Base-by-base conservation (phyloP, 192 early-diverging fungal species). In the Coemansia sp. region DNA sequence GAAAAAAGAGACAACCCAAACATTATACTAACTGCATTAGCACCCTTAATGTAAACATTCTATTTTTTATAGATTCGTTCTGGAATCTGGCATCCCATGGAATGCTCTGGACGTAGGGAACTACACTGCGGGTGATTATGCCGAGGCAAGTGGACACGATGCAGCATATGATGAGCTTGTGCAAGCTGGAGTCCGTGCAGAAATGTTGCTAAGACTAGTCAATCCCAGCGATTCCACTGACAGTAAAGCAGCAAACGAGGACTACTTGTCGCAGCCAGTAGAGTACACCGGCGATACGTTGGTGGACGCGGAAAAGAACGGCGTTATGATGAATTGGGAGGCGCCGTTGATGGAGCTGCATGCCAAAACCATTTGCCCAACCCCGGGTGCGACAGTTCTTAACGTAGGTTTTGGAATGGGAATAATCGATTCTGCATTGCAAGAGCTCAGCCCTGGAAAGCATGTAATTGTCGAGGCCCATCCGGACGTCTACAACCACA, bases 291-390 rank as follows among this genome's bases (percentile, higher is more conserved):
- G 91, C 23, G 89, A 87, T 48, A 86, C 84, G 42, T 72, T 98
- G 18, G 66, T 97, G 62, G 96, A 98, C 67, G 87, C 82, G 6
- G 90, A 95, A 55, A 86, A 86, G 33, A 93, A 99, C 78, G 95
- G 88, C 48, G 95, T 99, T 2, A 97, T 97, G 95, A 99, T 99
- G 96, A 92, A 89, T 48, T 99, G 96, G 96, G 96, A 99, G 70
- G 75, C 84, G 5, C 94, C 94, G 23, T 69, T 99, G 58, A 99
- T 99, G 96, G 84, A 87, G 28, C 85, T 86, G 10, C 94, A 95
- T 67, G 93, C 93, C 18, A 82, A 90, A 66, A 86, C 91, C 6
- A 91, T 96, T 72, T 84, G 85, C 58, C 63, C 84, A 13, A 67
- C 71, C n/a, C 68, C 75, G 0, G 67, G 45, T 39, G 57, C 59